Evolutionary conservation across 169 alveolate species (phyloP).

Genomic region (Eimeria nieschulzi): DNA sequence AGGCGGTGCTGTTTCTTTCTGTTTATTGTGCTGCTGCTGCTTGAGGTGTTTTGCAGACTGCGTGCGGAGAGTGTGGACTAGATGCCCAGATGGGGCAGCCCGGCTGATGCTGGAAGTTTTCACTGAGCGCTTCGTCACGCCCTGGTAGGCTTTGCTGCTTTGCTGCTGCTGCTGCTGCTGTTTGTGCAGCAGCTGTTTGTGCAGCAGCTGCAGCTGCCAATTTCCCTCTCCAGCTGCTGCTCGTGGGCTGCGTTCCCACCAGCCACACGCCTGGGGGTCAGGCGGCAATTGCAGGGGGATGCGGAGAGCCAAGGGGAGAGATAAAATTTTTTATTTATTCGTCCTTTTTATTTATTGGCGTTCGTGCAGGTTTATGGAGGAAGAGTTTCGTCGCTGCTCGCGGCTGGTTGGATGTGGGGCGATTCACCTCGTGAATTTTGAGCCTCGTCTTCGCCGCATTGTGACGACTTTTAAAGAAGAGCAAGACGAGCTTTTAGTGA

Average conservation of each 20-base stretch:
- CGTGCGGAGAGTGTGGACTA: constrained; percentile 42
- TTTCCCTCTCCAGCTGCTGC: not conserved
- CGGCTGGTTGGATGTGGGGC: not conserved
- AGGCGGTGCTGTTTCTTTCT: not conserved
- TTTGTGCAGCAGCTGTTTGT: not conserved
- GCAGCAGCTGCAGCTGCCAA: constrained; percentile 24
- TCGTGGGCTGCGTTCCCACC: not conserved
- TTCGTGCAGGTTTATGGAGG: constrained; percentile 6
- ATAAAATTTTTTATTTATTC: not conserved
- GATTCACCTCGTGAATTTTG: not conserved
- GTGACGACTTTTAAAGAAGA: not conserved
- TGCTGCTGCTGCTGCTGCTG: not conserved
- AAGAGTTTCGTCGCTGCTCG: constrained; percentile 7
- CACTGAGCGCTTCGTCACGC: constrained; percentile 40
- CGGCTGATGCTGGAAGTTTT: constrained; percentile 52
- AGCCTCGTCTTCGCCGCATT: not conserved
- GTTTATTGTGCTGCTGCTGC: not conserved
- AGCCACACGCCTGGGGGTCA: not conserved
- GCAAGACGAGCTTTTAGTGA: not conserved
- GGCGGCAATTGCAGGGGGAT: not conserved
- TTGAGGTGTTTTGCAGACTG: constrained; percentile 24
- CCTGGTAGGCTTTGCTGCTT: not conserved
- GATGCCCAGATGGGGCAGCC: constrained; percentile 4
- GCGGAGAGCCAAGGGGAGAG: not conserved
- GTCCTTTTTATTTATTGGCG: not conserved